A percentile compares a stretch with the other conserved stretches of the same genome.
phyloP scores from a whole-genome alignment of 441 rosid genomes.

The Caryocar brasiliense region DNA sequence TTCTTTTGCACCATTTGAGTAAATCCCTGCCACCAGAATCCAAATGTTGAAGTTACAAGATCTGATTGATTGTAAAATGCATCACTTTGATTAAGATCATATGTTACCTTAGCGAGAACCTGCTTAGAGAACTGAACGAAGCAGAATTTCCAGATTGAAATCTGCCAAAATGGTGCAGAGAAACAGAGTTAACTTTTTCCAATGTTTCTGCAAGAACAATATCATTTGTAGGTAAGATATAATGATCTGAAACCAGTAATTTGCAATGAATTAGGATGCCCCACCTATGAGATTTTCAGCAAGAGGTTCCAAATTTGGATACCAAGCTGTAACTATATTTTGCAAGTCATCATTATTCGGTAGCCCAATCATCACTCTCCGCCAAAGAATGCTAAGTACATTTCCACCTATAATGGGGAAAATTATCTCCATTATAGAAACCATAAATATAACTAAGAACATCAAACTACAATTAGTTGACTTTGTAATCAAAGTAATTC shows the following conservation, averaged over 20 bases:
- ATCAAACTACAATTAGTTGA: not conserved
- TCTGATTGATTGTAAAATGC: not conserved
- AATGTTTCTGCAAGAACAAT: conserved; percentile 59
- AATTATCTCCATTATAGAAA: not conserved
- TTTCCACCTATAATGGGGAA: conserved; percentile 63
- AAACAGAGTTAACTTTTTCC: conserved; percentile 39
- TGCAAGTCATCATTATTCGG: conserved; percentile 61
- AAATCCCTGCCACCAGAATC: conserved; percentile 66
- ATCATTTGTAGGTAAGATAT: conserved; percentile 4
- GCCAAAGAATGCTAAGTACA: conserved; percentile 66
- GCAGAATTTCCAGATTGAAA: conserved; percentile 32
- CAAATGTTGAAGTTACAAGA: conserved; percentile 11
- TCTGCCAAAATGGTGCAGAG: conserved; percentile 26
- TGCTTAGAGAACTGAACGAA: conserved; percentile 27
- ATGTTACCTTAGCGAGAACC: conserved; percentile 75
- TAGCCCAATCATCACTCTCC: conserved; percentile 72
- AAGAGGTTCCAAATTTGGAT: conserved; percentile 61
- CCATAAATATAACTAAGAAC: not conserved
- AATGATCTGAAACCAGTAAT: conserved; percentile 9
- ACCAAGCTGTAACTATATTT: conserved; percentile 51
- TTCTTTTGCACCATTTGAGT: conserved; percentile 92
- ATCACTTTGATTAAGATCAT: conserved; percentile 1
- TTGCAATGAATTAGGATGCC: conserved; percentile 13
- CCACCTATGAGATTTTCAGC: conserved; percentile 67
- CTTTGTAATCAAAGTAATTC: not conserved